These are phyloP conservation scores for Gracilaria domingensis DNA, from an alignment of 23 red algal species.

Conservation along the genomic window DNA sequence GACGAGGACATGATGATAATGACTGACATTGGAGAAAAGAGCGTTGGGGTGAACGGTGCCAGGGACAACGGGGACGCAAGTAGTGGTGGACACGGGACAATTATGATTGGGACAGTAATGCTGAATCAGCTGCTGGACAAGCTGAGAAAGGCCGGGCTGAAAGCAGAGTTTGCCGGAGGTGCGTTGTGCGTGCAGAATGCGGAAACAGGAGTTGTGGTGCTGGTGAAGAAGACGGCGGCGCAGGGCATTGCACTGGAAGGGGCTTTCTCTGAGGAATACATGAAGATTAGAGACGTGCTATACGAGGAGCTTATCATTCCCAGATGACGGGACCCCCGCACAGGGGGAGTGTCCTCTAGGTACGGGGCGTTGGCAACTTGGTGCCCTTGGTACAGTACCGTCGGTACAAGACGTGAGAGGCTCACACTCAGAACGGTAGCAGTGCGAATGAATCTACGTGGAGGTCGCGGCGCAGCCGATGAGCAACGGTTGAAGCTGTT, in stretches of 20 bases:
- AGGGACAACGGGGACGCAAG: background rate
- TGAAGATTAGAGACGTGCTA: slow-evolving; percentile 85
- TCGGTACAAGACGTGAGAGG: too few relatives aligned
- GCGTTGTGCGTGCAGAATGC: slow-evolving; percentile 87
- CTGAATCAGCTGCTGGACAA: slow-evolving; percentile 83
- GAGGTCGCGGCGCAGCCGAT: too few relatives aligned
- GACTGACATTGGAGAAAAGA: slow-evolving; percentile 9
- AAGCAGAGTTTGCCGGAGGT: slow-evolving; percentile 88
- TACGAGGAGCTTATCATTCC: slow-evolving; percentile 83
- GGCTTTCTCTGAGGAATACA: slow-evolving; percentile 89
- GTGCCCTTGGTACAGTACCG: too few relatives aligned
- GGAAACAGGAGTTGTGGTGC: slow-evolving; percentile 78
- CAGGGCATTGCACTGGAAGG: slow-evolving; percentile 84
- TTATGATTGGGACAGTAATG: slow-evolving; percentile 91
- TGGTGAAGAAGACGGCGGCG: slow-evolving; percentile 81
- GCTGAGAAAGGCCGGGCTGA: slow-evolving; percentile 79
- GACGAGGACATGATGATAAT: background rate
- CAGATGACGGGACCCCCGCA: slow-evolving; percentile 9
- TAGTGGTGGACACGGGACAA: slow-evolving; percentile 56
- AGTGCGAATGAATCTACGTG: too few relatives aligned
- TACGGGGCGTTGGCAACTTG: too few relatives aligned
- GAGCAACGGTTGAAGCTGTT: too few relatives aligned
- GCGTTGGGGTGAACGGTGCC: background rate
- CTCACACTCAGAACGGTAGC: too few relatives aligned
- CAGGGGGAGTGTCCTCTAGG: too few relatives aligned